A percentile compares a stretch with the other conserved stretches of the same genome.
Conservation (phyloP, 139 green algal species). For the Micromonas commoda region DNA sequence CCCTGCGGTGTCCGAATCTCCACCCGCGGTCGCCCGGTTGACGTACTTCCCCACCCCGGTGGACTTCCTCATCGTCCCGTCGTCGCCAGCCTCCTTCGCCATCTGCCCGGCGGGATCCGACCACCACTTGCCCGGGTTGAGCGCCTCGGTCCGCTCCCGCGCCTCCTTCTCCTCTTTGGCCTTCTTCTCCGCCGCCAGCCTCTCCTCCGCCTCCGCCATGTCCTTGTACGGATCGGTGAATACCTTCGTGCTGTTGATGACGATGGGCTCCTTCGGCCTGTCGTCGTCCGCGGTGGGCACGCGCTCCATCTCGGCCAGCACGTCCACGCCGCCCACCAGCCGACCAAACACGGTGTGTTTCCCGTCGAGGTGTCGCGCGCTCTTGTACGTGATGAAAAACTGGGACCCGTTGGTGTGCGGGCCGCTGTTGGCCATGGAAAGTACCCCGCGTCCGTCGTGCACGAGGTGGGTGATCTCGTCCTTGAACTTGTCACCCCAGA, state of each 20-base stretch:
- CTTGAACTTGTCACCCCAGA: constrained; percentile 51
- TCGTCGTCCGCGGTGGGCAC: constrained; percentile 77
- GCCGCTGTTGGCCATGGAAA: constrained; percentile 89
- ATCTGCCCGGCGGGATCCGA: constrained; percentile 15
- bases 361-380: constrained; percentile 80
- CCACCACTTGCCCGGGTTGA: constrained; percentile 19
- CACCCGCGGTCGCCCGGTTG: no score
- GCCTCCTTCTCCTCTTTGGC: constrained; percentile 40
- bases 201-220: constrained; percentile 43
- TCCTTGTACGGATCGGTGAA: constrained; percentile 92
- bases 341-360: constrained; percentile 80
- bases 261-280: constrained; percentile 49
- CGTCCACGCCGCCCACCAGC: constrained; percentile 79
- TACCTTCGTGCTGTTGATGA: constrained; percentile 37
- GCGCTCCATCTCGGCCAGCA: constrained; percentile 74
- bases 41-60: constrained; percentile 7
- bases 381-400: constrained; percentile 84
- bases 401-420: constrained; percentile 67
- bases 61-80: not conserved
- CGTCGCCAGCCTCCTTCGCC: constrained; percentile 14
- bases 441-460: constrained; percentile 67
- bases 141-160: constrained; percentile 26
- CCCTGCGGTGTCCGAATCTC: no score
- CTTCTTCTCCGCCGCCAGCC: constrained; percentile 51
- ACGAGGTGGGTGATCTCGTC: constrained; percentile 49